These are phyloP conservation scores for Patellifolia procumbens DNA, from an alignment of 179 eudicot species.

Conservation along the genomic window DNA sequence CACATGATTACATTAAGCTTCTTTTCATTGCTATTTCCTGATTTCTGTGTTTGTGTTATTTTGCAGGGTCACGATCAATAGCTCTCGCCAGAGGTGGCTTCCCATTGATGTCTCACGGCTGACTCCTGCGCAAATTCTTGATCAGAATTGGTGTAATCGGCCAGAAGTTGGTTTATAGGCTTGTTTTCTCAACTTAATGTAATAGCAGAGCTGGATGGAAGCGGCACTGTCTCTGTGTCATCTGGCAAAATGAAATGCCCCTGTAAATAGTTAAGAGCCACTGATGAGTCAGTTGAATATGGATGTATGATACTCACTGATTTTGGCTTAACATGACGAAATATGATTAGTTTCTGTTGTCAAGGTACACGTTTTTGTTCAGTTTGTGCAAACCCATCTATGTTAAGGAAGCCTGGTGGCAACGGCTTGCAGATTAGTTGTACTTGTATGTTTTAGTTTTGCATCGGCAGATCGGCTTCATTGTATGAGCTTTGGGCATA, in stretches of 20 bases:
- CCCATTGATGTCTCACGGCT: not conserved
- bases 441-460: too few relatives aligned
- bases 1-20: not conserved
- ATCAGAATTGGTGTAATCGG: not conserved
- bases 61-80: constrained; percentile 20
- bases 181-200: not conserved
- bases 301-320: not conserved
- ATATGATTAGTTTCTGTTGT: not conserved
- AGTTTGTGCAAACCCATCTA: too few relatives aligned
- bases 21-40: not conserved
- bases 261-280: constrained; percentile 20
- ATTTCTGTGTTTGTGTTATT: constrained; percentile 5
- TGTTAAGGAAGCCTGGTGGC: too few relatives aligned
- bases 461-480: too few relatives aligned
- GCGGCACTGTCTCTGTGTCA: not conserved
- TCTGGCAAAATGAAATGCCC: not conserved
- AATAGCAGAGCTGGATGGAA: constrained; percentile 1
- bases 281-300: not conserved
- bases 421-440: too few relatives aligned
- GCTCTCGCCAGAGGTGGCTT: not conserved
- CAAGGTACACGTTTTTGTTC: not conserved
- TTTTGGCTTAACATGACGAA: not conserved
- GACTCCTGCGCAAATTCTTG: not conserved
- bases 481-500: too few relatives aligned
- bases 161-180: not conserved